These are phyloP conservation scores for Rhizopogon roseolus DNA, from an alignment of 768 basidiomycete genomes.

Conservation along the genomic window DNA sequence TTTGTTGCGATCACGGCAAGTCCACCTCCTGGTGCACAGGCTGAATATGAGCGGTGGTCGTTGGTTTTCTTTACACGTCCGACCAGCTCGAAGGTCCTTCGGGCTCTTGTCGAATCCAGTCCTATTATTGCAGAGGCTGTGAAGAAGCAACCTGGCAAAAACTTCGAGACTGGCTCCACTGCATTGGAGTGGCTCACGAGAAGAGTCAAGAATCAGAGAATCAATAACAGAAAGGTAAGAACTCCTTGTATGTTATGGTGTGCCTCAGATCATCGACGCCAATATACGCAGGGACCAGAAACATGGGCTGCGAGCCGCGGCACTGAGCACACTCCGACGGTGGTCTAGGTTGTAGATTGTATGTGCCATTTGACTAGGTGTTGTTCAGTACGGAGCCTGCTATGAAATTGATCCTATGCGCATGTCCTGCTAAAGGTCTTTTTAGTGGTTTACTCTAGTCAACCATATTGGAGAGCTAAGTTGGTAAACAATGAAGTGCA, in stretches of 20 bases:
- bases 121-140: constrained; percentile 41
- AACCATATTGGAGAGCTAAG: too few species aligned
- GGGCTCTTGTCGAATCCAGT: constrained; percentile 49
- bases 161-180: constrained; percentile 31
- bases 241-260: background rate
- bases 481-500: too few species aligned
- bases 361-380: background rate
- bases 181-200: constrained; percentile 38
- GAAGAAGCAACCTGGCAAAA: constrained; percentile 30
- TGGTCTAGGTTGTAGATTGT: constrained; percentile 3
- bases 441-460: background rate
- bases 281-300: constrained; percentile 21
- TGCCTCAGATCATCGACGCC: background rate
- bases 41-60: constrained; percentile 53
- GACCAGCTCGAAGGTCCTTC: constrained; percentile 45
- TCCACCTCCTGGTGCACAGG: constrained; percentile 57
- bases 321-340: constrained; percentile 22
- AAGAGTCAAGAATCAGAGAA: constrained; percentile 34
- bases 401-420: background rate
- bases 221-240: constrained; percentile 37
- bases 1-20: constrained; percentile 2
- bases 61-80: constrained; percentile 67
- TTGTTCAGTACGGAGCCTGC: too few species aligned
- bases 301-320: constrained; percentile 26
- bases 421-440: background rate